Evolutionary conservation across 352 stramenopile genomes (phyloP), one percentile per base, ranked within the genome.

Genomic region (Globisporangium splendens): DNA sequence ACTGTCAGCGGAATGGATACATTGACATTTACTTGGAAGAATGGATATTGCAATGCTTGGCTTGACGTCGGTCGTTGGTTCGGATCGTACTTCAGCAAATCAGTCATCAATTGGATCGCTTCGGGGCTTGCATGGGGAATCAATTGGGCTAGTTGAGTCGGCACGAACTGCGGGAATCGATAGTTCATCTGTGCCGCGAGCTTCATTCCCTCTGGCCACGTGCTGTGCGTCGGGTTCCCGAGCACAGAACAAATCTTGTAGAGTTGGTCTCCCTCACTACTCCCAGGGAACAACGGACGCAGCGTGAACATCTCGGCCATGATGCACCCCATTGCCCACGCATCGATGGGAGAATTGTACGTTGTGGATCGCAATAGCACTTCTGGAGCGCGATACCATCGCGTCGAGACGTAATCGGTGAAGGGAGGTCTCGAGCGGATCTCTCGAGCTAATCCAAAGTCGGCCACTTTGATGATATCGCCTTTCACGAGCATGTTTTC

Each of bases 301-400:
- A 99, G 67, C 33, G 86, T 97, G 65, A 98, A 98, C 62, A 99
- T 75, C 69, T 99, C 98, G 13, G 93, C 95, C 71, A 99, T 97
- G 68, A 99, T 98, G 69, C 96, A 98, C 18, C 97, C 98, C 69
- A 95, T 94, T 0, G 96, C 97, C 83, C 96, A 99, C 5, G 96
- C 77, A 72, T 99, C 98, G 62, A 99, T 98, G 3, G 96, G 92
- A 8, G 83, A 96, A 59, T 98, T 98, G 75, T 99, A 99, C 18
- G 82, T 89, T 20, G 82, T 93, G 33, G 88, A 97, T 12, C 91
- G 81, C 24, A 99, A 72, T 41, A 99, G 70, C 2, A 99, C 88
- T 69, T 99, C 98, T 1, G 98, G 97, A 22, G 97, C 96, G 51
- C 97, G 86, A 77, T 99, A 99, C 98, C 98, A 99, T 43, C 97